A percentile compares a stretch with the other conserved stretches of the same genome.
phyloP scores from a whole-genome alignment of 192 early-diverging fungal genomes.

The Rhizoclosmatium sp. region DNA sequence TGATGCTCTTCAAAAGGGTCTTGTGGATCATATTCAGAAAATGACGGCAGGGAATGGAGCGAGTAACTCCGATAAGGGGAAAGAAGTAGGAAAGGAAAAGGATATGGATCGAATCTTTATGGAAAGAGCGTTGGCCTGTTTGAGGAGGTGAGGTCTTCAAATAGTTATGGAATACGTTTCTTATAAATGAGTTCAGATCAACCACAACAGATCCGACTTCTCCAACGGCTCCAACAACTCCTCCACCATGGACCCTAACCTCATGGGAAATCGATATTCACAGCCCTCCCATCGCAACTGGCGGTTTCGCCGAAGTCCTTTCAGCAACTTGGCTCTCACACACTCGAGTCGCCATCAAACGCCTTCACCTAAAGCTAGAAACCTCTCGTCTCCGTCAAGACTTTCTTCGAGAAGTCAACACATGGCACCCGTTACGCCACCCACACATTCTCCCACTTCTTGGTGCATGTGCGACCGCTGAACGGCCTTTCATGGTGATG shows the following conservation, averaged over 20 bases:
- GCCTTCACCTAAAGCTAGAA: conserved; percentile 41
- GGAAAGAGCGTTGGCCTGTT: conserved; percentile 33
- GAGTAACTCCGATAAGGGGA: conserved; percentile 20
- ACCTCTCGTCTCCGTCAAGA: conserved; percentile 31
- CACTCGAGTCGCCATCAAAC: conserved; percentile 45
- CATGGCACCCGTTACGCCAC: conserved; percentile 50
- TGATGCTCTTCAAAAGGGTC: conserved; percentile 16
- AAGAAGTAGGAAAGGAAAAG: conserved; percentile 18
- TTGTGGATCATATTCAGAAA: too few relatives aligned
- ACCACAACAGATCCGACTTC: background rate
- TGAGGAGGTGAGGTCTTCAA: conserved; percentile 21
- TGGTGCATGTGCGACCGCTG: conserved; percentile 48
- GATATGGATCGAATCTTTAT: conserved; percentile 39
- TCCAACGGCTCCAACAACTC: background rate
- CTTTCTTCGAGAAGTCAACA: conserved; percentile 44
- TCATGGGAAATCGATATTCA: conserved; percentile 50
- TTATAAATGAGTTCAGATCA: too few relatives aligned
- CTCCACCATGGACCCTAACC: conserved; percentile 43
- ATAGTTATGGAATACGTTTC: background rate
- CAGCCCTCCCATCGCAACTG: conserved; percentile 33
- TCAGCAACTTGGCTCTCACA: conserved; percentile 46
- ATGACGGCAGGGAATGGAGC: too few relatives aligned
- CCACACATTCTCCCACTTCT: conserved; percentile 51
- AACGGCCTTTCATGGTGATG: conserved; percentile 52
- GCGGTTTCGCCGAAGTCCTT: conserved; percentile 50